phyloP scores from a whole-genome alignment of 176 grass and related monocot genomes.

The Leersia perrieri region DNA sequence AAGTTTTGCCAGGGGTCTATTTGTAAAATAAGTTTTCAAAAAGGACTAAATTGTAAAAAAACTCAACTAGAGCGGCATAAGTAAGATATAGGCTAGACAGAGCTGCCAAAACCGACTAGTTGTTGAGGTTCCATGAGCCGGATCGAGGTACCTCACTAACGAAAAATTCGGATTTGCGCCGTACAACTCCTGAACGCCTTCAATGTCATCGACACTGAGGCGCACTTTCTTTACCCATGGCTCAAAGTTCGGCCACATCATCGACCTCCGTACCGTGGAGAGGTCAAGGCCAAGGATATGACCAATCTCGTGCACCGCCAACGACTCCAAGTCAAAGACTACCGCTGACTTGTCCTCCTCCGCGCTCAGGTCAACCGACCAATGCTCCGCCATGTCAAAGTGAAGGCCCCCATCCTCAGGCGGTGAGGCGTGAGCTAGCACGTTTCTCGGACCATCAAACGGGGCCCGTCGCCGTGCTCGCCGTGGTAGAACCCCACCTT shows the following conservation, averaged over 20 bases:
- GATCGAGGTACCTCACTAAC: too few species aligned
- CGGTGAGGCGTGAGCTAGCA: background rate
- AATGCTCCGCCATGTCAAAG: background rate
- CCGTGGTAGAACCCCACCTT: background rate
- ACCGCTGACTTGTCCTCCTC: background rate
- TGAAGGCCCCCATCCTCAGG: background rate
- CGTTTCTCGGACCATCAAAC: background rate
- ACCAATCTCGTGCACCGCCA: background rate
- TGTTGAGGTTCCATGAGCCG: too few species aligned
- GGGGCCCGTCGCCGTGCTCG: background rate
- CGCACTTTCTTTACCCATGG: background rate
- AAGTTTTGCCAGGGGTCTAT: too few species aligned
- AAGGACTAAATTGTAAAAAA: too few species aligned
- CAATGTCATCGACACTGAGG: too few species aligned
- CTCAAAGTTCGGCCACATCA: background rate
- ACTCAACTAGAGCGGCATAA: too few species aligned
- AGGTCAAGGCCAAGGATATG: background rate
- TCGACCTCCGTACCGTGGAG: background rate
- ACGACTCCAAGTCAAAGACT: background rate
- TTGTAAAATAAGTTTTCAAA: too few species aligned
- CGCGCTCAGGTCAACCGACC: background rate
- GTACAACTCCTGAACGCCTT: too few species aligned
- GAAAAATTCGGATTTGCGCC: too few species aligned
- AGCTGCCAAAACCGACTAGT: too few species aligned
- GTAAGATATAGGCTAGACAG: too few species aligned